Evolutionary conservation across 768 basidiomycete species (phyloP), one percentile per base, ranked within the genome.

Genomic region (Lactarius sanguifluus): DNA sequence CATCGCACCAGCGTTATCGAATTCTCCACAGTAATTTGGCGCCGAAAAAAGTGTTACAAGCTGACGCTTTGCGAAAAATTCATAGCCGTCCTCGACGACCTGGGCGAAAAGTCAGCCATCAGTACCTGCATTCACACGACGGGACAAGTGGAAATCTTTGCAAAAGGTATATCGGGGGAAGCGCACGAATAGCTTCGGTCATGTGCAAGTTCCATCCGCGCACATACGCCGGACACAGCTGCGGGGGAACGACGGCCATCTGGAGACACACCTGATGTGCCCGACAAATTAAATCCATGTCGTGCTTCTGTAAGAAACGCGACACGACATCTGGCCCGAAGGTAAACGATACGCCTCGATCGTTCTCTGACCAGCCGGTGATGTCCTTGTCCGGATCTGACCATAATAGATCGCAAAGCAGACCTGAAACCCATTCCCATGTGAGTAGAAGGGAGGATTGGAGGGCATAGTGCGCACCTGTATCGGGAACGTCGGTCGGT

Each of bases 311-410:
- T 73, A 99, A 81, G 85, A 99, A 99, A 73, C 96, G 86, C 71
- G 94, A 93, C 61, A 99, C 96, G 57, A 99, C 96, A 75, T 98
- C 96, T 28, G 96, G 94, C 9, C 96, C 96, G 77, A 98, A 99
- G 28, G 96, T 98, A 79, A 99, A 99, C 50, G 95, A 97, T 59
- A 99, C 96, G 65, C 96, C 96, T 75, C 96, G 86, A 77, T 99
- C 96, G 76, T 99, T 99, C 81, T 99, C 96, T 76, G 93, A 94
- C 96, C 96, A 99, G 7, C 96, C 96, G 16, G 94, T 96, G 76
- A 98, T 98, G 75, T 98, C 96, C 78, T 98, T 98, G 82, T 98
- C 96, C 43, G 96, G 96, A 80, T 99, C 96, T 63, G 96, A 96
- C 96, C 96, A 99, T 74, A 99, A 80, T 59, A 99, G 83, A 77